A percentile compares a stretch with the other conserved stretches of the same genome.
These are phyloP conservation scores for Aspergillus heteromorphus DNA, from an alignment of 495 filamentous ascomycete genomes.

Conservation along the genomic window DNA sequence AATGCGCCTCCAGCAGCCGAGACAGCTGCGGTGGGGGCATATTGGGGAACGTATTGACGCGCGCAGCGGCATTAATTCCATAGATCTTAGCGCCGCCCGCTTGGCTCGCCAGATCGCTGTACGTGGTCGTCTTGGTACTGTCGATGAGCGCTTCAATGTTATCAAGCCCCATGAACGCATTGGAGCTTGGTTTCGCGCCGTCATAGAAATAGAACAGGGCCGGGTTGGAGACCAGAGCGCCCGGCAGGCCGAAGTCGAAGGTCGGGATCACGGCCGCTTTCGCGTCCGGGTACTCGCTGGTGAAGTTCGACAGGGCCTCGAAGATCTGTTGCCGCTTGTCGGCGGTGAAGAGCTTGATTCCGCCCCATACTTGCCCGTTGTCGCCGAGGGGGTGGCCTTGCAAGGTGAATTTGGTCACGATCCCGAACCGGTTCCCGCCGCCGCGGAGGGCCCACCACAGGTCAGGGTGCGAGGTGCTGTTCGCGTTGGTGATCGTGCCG, in stretches of 20 bases:
- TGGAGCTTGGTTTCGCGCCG: slow-evolving; percentile 37
- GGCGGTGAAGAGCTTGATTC: slow-evolving; percentile 23
- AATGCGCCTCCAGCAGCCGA: slow-evolving; percentile 1
- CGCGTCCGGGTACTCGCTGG: slow-evolving; percentile 31
- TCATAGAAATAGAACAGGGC: slow-evolving; percentile 46
- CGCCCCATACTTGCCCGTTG: slow-evolving; percentile 29
- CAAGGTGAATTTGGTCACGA: slow-evolving; percentile 38
- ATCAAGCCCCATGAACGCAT: slow-evolving; percentile 28
- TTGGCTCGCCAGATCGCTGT: slow-evolving; percentile 5
- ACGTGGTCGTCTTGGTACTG: slow-evolving; percentile 2
- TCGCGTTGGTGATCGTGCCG: slow-evolving; percentile 23
- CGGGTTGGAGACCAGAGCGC: slow-evolving; percentile 17
- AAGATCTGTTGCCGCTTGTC: slow-evolving; percentile 27
- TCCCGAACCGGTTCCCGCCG: slow-evolving; percentile 28
- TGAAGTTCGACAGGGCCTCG: slow-evolving; percentile 36
- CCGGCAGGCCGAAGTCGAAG: slow-evolving; percentile 21
- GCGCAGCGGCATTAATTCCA: slow-evolving; percentile 7
- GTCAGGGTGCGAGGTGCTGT: slow-evolving; percentile 18
- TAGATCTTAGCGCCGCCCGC: slow-evolving; percentile 10
- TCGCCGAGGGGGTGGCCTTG: slow-evolving; percentile 35
- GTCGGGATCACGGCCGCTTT: slow-evolving; percentile 43
- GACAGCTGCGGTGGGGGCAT: neutral
- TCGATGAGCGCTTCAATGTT: slow-evolving; percentile 4
- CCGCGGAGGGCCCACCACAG: slow-evolving; percentile 29
- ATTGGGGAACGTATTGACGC: slow-evolving; percentile 11